Evolutionary conservation across 2,329 filamentous ascomycete genomes (phyloP), one percentile per base, ranked within the genome.

Genomic region (Fusarium tuaranense): DNA sequence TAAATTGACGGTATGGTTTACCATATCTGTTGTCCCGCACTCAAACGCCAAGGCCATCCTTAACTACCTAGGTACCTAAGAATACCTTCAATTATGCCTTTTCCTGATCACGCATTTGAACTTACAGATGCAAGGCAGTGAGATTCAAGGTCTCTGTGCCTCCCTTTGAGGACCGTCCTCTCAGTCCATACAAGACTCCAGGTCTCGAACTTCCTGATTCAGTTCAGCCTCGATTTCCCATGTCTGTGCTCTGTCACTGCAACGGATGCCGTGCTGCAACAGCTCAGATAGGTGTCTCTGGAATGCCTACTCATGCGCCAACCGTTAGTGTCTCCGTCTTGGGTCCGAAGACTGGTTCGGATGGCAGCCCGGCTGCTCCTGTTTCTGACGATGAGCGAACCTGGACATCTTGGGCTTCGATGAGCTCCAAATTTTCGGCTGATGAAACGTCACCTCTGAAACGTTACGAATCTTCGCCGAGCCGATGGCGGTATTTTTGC

Each of bases 171-270:
- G 58, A 46, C 12, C 58, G 39, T 14, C 22, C 58, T 20, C 38
- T 44, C 58, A 61, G 39, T 30, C 58, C 58, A 5, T 61, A 61
- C 36, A 61, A 44, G 39, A 61, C 58, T n/a, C 58, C 58, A 16
- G 39, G 58, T 8, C 25, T 39, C 13, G 39, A 34, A 5, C 58
- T 61, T 25, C 58, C 58, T 18, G 58, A 46, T 16, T 44, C 58
- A 18, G 25, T 25, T n/a, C 38, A 32, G 14, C 58, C 58, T 22
- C 25, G 58, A 10, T 44, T 61, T 20, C 58, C 58, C 39, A 61
- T 61, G 36, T 61, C 58, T 32, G 39, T 61, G 10, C 39, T 61
- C 8, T 46, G 58, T 27, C 58, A 61, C 27, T 61, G 58, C 39
- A 18, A 32, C 16, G 58, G 41, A 27, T 61, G 58, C 39, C 58